phyloP scores from a whole-genome alignment of 495 filamentous ascomycete genomes.

The Penicillium alfredii region DNA sequence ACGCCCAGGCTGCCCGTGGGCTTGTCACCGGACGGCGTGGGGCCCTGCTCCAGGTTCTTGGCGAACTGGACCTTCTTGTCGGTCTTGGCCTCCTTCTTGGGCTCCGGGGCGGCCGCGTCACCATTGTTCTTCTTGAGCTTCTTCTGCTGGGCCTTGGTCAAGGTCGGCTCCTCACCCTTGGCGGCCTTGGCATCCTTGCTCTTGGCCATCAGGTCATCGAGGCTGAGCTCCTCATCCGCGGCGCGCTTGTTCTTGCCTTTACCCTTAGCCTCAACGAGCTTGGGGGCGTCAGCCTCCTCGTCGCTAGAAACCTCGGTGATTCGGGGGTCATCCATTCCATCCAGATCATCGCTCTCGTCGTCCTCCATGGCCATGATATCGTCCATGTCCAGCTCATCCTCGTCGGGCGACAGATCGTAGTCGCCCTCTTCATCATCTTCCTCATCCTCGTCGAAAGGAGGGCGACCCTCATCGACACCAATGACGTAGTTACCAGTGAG shows the following conservation, averaged over 20 bases:
- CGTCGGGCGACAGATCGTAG: conserved; percentile 76
- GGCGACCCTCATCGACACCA: conserved; percentile 46
- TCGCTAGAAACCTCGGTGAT: conserved; percentile 82
- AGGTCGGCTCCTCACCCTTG: conserved; percentile 53
- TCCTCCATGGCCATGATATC: conserved; percentile 52
- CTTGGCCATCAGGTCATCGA: conserved; percentile 75
- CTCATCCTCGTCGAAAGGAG: conserved; percentile 51
- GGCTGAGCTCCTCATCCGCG: conserved; percentile 52
- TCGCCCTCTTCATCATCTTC: conserved; percentile 66
- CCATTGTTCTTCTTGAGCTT: conserved; percentile 98
- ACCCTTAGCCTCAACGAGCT: conserved; percentile 66
- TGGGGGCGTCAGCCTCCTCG: conserved; percentile 69
- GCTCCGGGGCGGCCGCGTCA: conserved; percentile 56
- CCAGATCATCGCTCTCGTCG: conserved; percentile 78
- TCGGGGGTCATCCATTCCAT: conserved; percentile 70
- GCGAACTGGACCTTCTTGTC: conserved; percentile 99
- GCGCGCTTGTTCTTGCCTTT: conserved; percentile 89
- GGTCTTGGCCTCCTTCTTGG: conserved; percentile 42
- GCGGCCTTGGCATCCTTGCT: conserved; percentile 48
- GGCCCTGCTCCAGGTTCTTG: conserved; percentile 95
- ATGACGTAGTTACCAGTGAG: conserved; percentile 94
- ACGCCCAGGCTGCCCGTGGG: conserved; percentile 54
- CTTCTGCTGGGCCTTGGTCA: conserved; percentile 97
- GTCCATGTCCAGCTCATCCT: conserved; percentile 54
- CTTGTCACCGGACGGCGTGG: conserved; percentile 62